Evolutionary conservation across 202 grass and related monocot species (phyloP).

Genomic region (Brachypodium distachyon): DNA sequence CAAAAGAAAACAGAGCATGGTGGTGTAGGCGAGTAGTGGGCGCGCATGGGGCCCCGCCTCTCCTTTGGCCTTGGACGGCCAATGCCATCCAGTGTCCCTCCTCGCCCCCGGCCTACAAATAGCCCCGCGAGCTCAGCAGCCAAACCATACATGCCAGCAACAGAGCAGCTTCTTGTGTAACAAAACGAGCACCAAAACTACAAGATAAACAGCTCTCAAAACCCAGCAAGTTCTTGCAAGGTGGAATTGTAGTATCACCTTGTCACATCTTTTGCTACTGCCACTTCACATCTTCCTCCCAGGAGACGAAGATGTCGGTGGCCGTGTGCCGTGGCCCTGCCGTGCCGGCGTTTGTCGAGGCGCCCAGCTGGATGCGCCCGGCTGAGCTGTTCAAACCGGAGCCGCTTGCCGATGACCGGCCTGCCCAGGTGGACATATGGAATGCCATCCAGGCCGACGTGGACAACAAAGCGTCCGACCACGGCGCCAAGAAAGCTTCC

Average conservation of each 20-base stretch:
- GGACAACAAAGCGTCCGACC: background rate
- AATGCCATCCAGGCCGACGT: conserved; percentile 47
- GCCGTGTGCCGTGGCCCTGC: conserved; percentile 29
- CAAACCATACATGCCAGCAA: conserved; percentile 36
- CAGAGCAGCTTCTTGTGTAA: conserved; percentile 23
- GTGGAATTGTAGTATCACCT: no score
- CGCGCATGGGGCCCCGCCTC: conserved; percentile 22
- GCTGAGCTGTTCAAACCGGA: conserved; percentile 13
- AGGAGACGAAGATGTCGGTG: conserved; percentile 40
- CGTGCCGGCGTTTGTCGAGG: conserved; percentile 32
- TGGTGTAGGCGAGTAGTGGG: conserved; percentile 39
- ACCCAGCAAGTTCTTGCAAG: background rate
- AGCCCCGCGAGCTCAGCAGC: conserved; percentile 20
- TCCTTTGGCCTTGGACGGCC: conserved; percentile 23
- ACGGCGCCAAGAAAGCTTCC: background rate
- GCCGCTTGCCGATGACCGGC: background rate
- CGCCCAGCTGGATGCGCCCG: conserved; percentile 8
- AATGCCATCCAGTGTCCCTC: background rate
- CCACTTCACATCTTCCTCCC: conserved; percentile 17
- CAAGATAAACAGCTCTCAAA: conserved; percentile 5
- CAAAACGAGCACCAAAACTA: background rate
- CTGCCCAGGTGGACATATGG: conserved; percentile 51
- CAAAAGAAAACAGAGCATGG: conserved; percentile 26
- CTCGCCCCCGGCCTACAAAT: conserved; percentile 37
- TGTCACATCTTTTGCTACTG: background rate